Base-by-base conservation (phyloP, 345 rosid genomes). In the Salix arbutifolia region DNA sequence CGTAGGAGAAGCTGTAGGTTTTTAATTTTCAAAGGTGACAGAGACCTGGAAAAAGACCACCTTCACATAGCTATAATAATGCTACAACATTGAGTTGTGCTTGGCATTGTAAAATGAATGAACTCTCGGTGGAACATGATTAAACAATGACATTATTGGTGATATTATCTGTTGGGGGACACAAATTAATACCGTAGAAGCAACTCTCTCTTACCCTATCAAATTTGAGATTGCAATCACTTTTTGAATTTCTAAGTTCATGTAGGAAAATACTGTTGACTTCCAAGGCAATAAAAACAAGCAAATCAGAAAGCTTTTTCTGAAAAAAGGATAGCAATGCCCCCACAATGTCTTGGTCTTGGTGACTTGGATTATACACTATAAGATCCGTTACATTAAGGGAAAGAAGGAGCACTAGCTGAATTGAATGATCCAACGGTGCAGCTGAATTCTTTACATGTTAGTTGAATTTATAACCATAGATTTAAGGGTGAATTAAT, bases 401-500 rank as follows among this genome's bases (percentile, higher is more conserved):
- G 37, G 21, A 67, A 73, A 53, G 46, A 31, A 14, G 68, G 50
- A 30, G 38, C 26, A 64, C 6, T 56, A 17, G 26, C n/a, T 53
- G 35, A 42, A 46, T 52, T 53, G 35, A 42, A 46, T 52, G 62
- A 76, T 78, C 69, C 71, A 8, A 74, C 67, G 73, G 56, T 52
- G 5, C 40, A 62, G 50, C 52, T 70, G 35, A 26, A 73, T 2
- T 8, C 52, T 74, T 4, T 61, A 67, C 53, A 25, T 23, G 42
- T 7, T 9, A 11, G 3, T 11, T 70, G 13, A 52, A 64, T 31
- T 37, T 64, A 18, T n/a, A 52, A 53, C 53, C 72, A 7, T 74
- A 1, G 46, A 76, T 50, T 33, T 31, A 56, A 72, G 30, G 75
- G 61, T 23, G 10, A 28, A 74, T 69, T 5, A 35, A 35, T 83